Evolutionary conservation across 225 moss, liverwort and hornwort genomes (phyloP).

Genomic region (Sphagnum contortum): DNA sequence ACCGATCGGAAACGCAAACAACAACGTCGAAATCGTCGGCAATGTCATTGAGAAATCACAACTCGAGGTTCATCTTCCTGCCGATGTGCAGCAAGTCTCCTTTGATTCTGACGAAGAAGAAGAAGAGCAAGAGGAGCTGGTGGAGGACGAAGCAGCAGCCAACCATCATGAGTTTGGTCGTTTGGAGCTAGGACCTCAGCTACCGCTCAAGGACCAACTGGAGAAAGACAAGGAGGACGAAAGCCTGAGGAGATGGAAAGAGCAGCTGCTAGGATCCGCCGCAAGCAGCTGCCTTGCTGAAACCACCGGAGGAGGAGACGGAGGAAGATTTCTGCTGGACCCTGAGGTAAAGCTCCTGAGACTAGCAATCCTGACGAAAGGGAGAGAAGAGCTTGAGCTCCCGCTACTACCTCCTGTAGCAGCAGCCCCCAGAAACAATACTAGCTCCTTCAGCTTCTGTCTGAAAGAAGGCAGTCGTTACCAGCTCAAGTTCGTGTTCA

Average conservation of each 20-base stretch:
- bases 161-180: slow-evolving; percentile 23
- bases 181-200: slow-evolving; percentile 35
- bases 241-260: slow-evolving; percentile 89
- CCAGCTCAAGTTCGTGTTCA: slow-evolving; percentile 65
- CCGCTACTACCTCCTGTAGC: slow-evolving; percentile 19
- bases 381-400: slow-evolving; percentile 49
- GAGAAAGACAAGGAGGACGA: slow-evolving; percentile 85
- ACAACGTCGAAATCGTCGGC: slow-evolving; percentile 9
- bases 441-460: slow-evolving; percentile 61
- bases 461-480: slow-evolving; percentile 74
- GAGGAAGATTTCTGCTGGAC: slow-evolving; percentile 28
- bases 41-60: slow-evolving; percentile 12
- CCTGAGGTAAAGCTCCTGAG: slow-evolving; percentile 73
- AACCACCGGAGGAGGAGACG: slow-evolving; percentile 16
- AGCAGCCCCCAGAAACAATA: slow-evolving; percentile 36
- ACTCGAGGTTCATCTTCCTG: slow-evolving; percentile 24
- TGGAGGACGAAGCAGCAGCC: slow-evolving; percentile 3
- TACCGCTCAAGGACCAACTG: slow-evolving; percentile 48
- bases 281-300: slow-evolving; percentile 37
- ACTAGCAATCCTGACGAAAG: slow-evolving; percentile 64
- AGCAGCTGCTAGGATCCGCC: slow-evolving; percentile 73
- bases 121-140: background rate
- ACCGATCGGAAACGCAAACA: slow-evolving; percentile 17
- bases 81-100: slow-evolving; percentile 5
- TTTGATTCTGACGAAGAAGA: slow-evolving; percentile 33